Conservation (phyloP, 2,329 filamentous ascomycete genomes). For the Capronia americana region DNA sequence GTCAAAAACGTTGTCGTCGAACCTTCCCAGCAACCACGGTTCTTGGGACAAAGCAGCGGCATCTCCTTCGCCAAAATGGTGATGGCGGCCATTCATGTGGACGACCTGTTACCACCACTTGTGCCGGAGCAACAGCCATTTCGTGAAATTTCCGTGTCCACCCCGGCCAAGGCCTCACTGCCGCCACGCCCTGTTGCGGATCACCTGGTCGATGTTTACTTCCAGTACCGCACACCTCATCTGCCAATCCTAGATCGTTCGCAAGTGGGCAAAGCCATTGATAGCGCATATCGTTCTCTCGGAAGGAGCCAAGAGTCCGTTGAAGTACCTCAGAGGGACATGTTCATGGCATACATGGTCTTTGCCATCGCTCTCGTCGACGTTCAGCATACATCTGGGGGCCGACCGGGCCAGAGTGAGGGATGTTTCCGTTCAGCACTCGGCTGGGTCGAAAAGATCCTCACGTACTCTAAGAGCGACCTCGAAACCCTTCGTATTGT, state of each 20-base stretch:
- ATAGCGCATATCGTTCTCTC: conserved; percentile 40
- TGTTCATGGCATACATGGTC: conserved; percentile 46
- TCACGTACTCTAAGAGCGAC: conserved; percentile 45
- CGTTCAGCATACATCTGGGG: conserved; percentile 39
- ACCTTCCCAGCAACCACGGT: conserved; percentile 40
- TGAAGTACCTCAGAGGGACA: conserved; percentile 36
- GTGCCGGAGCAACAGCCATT: conserved; percentile 28
- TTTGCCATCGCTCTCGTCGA: conserved; percentile 45
- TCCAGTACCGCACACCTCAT: conserved; percentile 46
- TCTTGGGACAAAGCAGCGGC: conserved; percentile 45
- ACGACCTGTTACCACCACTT: conserved; percentile 19
- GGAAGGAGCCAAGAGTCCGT: conserved; percentile 24
- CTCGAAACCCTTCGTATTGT: conserved; percentile 45
- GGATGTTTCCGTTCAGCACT: conserved; percentile 47
- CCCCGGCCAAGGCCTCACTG: conserved; percentile 39
- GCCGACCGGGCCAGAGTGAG: conserved; percentile 43
- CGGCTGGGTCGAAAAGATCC: conserved; percentile 41
- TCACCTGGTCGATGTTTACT: conserved; percentile 46
- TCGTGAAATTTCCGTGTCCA: conserved; percentile 8
- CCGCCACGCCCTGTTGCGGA: conserved; percentile 46
- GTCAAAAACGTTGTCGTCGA: conserved; percentile 26
- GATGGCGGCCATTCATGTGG: conserved; percentile 43
- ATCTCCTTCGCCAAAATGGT: conserved; percentile 46
- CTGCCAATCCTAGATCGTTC: conserved; percentile 43
- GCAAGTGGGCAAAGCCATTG: conserved; percentile 40